Evolutionary conservation across 2,329 filamentous ascomycete genomes (phyloP).

Genomic region (Nigrospora sphaerica): DNA sequence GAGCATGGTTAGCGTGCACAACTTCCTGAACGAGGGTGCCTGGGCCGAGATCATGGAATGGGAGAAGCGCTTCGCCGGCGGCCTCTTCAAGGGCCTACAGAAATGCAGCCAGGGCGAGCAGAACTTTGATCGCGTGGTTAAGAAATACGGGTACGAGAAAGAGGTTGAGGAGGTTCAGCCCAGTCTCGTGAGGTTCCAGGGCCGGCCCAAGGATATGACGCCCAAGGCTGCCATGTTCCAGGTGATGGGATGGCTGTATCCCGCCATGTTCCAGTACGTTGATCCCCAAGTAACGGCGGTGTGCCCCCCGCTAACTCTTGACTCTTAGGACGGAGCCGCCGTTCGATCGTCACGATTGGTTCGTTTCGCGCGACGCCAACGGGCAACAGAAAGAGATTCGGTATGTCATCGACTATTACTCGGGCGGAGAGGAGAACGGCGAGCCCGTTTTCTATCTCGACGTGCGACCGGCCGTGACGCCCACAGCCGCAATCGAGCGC

Average conservation of each 20-base stretch:
- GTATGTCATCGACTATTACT: constrained; percentile 97
- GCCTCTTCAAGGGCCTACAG: constrained; percentile 65
- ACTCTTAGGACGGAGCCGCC: constrained; percentile 64
- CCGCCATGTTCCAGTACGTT: constrained; percentile 67
- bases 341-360: constrained; percentile 98
- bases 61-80: constrained; percentile 78
- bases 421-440: constrained; percentile 72
- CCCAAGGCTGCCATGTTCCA: constrained; percentile 85
- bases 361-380: constrained; percentile 64
- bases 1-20: constrained; percentile 95
- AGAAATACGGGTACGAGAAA: constrained; percentile 40
- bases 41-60: constrained; percentile 93
- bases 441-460: constrained; percentile 96
- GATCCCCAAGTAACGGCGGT: background rate
- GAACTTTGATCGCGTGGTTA: constrained; percentile 35
- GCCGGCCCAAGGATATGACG: constrained; percentile 80
- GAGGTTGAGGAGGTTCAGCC: constrained; percentile 54
- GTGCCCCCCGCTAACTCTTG: background rate
- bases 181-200: constrained; percentile 78
- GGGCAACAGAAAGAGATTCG: constrained; percentile 70
- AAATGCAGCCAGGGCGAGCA: constrained; percentile 69
- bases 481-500: constrained; percentile 72
- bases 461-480: constrained; percentile 82
- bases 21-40: constrained; percentile 95
- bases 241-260: constrained; percentile 71